Evolutionary conservation across 257 asterid genomes (phyloP), one percentile per base, ranked within the genome.

Genomic region (Solanum acaule): DNA sequence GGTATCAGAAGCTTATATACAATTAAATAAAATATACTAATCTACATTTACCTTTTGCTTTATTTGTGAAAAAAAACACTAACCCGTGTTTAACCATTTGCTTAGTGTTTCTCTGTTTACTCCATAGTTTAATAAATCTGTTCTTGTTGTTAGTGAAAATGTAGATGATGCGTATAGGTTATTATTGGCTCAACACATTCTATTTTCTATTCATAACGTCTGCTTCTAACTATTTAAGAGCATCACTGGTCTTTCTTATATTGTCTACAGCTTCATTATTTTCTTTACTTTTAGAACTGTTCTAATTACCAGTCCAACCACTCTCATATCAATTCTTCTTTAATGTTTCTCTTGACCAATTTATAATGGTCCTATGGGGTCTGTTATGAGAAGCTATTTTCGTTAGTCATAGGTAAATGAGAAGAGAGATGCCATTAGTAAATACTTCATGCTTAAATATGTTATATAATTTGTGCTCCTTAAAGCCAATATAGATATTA

Each of bases 231-330:
- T 93, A 95, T 90, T 92, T 93, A 87, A 83, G 91, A 88, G 68
- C 93, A 89, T 87, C 75, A 88, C 92, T 93, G 83, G 23, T 88
- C 75, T 92, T 90, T 72, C 72, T 42, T 88, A 89, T 78, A 90
- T 78, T 90, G 76, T 90, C 98, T 68, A 88, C 83, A 65, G 73
- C 52, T 89, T 91, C 95, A 49, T 79, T 85, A 72, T 42, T 86
- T 86, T 94, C 98, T 88, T 92, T 89, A 44, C 86, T 91, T 87
- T 93, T 91, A 15, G 95, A 92, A 83, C 52, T 95, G 95, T 89
- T 96, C 93, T 86, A 93, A 94, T 98, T 95, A 89, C 99, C 98
- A 13, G 96, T 91, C 99, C 98, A 97, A 78, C 99, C 95, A 89
- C 98, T 97, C 87, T 72, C 94, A 94, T 34, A 16, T 76, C 33